Conservation (phyloP, 768 basidiomycete genomes). For the Psilocybe azurescens region DNA sequence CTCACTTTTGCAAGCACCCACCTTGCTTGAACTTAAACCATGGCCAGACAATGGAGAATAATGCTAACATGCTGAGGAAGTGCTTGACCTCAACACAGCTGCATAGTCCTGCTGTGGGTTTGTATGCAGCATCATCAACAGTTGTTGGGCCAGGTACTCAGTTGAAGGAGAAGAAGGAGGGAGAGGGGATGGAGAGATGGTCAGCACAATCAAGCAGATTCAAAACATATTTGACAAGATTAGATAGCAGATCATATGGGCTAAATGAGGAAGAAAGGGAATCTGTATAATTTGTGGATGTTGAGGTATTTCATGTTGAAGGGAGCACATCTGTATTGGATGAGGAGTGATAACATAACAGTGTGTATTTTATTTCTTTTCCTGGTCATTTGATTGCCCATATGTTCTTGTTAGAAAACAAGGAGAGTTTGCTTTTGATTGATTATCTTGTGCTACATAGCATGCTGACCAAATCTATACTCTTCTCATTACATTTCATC, state of each 20-base stretch:
- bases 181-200: too few species aligned
- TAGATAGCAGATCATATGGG: conserved; percentile 86
- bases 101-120: conserved; percentile 13
- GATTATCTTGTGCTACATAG: too few species aligned
- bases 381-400: too few species aligned
- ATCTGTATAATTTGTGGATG: conserved; percentile 94
- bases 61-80: conserved; percentile 57
- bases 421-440: too few species aligned
- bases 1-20: background rate
- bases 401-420: too few species aligned
- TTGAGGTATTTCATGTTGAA: conserved; percentile 90
- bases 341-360: conserved; percentile 74
- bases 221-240: conserved; percentile 88
- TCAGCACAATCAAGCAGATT: conserved; percentile 55
- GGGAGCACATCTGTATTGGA: conserved; percentile 87
- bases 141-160: too few species aligned
- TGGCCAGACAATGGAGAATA: conserved; percentile 9
- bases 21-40: too few species aligned
- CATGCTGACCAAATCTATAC: too few species aligned
- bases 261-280: conserved; percentile 97
- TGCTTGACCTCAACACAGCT: conserved; percentile 46
- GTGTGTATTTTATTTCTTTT: conserved; percentile 41
- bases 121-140: conserved; percentile 15
- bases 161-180: too few species aligned
- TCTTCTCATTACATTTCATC: too few species aligned